These are phyloP conservation scores for Leishmania turanica DNA, from an alignment of 208 protist genomes.

Conservation along the genomic window DNA sequence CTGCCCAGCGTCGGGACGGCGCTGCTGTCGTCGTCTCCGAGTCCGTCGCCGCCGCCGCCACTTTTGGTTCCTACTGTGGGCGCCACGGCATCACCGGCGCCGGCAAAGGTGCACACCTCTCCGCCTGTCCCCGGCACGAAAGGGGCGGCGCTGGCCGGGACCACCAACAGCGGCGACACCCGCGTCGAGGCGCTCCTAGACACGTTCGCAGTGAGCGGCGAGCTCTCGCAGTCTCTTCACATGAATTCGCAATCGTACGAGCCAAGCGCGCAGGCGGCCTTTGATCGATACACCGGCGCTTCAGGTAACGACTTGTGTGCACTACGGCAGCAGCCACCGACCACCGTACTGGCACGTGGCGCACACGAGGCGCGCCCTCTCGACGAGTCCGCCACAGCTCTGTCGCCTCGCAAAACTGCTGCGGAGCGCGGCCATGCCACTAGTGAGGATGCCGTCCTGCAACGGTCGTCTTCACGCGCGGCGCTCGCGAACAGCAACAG, in stretches of 20 bases:
- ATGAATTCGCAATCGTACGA: not conserved
- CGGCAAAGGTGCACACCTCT: not conserved
- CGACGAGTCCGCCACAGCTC: not conserved
- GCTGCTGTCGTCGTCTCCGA: not conserved
- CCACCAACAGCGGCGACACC: not conserved
- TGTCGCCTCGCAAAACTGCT: not conserved
- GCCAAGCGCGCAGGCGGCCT: not conserved
- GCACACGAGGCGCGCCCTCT: not conserved
- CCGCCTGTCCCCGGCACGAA: not conserved
- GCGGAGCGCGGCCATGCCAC: not conserved
- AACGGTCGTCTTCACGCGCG: not conserved
- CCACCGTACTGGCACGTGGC: not conserved
- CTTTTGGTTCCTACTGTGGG: not conserved
- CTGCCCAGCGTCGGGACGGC: not conserved
- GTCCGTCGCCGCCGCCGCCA: not conserved
- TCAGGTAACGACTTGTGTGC: slow-evolving; percentile 2
- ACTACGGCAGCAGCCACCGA: not conserved
- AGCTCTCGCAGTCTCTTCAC: slow-evolving; percentile 17
- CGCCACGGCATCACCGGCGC: not conserved
- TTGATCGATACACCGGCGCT: slow-evolving; percentile 15
- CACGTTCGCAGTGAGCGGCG: slow-evolving; percentile 8
- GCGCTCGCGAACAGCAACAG: not conserved
- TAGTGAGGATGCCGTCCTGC: not conserved
- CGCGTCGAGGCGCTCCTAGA: not conserved
- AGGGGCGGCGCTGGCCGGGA: not conserved